Conservation (phyloP, 805 yeast genomes). For the Saccharomycopsis schoenii region DNA sequence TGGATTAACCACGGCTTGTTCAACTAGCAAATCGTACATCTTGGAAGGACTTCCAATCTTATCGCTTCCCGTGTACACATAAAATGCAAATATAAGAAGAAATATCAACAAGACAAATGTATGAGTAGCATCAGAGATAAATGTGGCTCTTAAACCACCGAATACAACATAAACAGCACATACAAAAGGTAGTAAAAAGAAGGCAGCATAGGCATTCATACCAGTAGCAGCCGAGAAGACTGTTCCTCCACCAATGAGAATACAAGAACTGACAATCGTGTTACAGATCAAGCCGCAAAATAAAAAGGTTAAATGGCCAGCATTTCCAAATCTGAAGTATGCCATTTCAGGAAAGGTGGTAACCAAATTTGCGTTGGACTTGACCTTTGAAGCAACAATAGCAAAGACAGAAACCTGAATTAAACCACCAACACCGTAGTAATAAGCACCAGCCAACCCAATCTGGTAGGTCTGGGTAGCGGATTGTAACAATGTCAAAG, state of each 20-base stretch:
- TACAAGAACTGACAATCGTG: conserved; percentile 32
- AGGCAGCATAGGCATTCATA: conserved; percentile 37
- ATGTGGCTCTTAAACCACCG: conserved; percentile 45
- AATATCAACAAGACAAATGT: conserved; percentile 35
- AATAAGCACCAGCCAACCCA: conserved; percentile 27
- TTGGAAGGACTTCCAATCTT: conserved; percentile 35
- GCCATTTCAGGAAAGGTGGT: conserved; percentile 35
- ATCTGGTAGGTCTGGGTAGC: conserved; percentile 25
- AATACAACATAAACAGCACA: conserved; percentile 40
- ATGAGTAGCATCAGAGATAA: conserved; percentile 42
- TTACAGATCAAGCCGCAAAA: conserved; percentile 33
- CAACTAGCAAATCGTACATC: conserved; percentile 34
- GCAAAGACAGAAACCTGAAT: conserved; percentile 29
- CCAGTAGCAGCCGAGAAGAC: conserved; percentile 34
- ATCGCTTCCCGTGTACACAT: conserved; percentile 27
- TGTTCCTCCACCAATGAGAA: conserved; percentile 36
- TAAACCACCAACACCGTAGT: conserved; percentile 24
- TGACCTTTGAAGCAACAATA: conserved; percentile 28
- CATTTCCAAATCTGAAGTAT: conserved; percentile 31
- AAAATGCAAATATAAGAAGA: conserved; percentile 28
- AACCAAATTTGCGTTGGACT: conserved; percentile 29
- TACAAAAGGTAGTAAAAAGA: conserved; percentile 37
- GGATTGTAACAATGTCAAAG: conserved; percentile 25
- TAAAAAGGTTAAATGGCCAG: conserved; percentile 30
- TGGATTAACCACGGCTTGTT: conserved; percentile 27